Conservation (phyloP, 352 stramenopile species). For the Phytophthora syringae region DNA sequence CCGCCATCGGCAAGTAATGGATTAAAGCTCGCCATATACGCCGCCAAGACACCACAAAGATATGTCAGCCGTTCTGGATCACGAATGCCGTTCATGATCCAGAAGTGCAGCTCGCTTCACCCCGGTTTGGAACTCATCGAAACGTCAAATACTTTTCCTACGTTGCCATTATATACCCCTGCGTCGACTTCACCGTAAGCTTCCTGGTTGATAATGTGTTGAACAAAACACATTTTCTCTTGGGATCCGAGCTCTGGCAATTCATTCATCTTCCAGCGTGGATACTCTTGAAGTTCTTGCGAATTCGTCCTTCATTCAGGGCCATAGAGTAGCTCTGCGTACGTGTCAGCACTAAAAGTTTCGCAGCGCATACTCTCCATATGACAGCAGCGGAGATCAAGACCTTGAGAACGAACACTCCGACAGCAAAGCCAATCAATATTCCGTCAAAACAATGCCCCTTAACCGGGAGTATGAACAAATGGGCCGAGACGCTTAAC, state of each 20-base stretch:
- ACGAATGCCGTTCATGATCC: slow-evolving; percentile 44
- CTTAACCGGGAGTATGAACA: too few relatives aligned
- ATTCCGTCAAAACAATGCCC: too few relatives aligned
- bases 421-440: slow-evolving; percentile 1
- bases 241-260: slow-evolving; percentile 34
- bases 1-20: too few relatives aligned
- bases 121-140: slow-evolving; percentile 30
- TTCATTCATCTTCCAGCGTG: slow-evolving; percentile 38
- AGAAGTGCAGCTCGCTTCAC: slow-evolving; percentile 43
- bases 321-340: not conserved
- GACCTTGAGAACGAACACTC: not conserved
- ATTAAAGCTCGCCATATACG: slow-evolving; percentile 56
- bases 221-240: slow-evolving; percentile 38
- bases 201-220: slow-evolving; percentile 30
- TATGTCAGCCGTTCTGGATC: slow-evolving; percentile 49
- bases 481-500: too few relatives aligned
- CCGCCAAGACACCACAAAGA: slow-evolving; percentile 40
- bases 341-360: not conserved
- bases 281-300: slow-evolving; percentile 10
- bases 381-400: not conserved
- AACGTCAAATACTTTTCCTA: slow-evolving; percentile 31
- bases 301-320: slow-evolving; percentile 3
- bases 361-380: not conserved
- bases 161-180: slow-evolving; percentile 34
- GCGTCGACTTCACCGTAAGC: slow-evolving; percentile 41